These are phyloP conservation scores for Artemisia argyi DNA, from an alignment of 129 eudicot species.

Conservation along the genomic window DNA sequence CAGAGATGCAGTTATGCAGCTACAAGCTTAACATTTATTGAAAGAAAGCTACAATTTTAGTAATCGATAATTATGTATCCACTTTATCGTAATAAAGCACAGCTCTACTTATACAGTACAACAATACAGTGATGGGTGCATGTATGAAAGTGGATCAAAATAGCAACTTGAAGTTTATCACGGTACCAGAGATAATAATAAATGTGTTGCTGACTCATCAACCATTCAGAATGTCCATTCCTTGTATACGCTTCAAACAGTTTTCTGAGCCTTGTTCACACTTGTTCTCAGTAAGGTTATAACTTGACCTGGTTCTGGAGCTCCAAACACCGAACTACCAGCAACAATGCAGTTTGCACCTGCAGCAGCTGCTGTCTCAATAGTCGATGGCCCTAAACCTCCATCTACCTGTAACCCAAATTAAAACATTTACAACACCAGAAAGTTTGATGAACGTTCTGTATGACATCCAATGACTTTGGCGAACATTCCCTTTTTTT, in stretches of 20 bases:
- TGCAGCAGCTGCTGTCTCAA: constrained; percentile 76
- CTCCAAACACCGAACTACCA: constrained; percentile 95
- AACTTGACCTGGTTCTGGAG: constrained; percentile 76
- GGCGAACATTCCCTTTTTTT: background rate
- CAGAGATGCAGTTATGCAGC: constrained; percentile 9
- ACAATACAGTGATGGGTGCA: background rate
- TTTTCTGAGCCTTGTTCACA: constrained; percentile 45
- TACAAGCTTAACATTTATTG: background rate
- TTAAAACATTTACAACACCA: background rate
- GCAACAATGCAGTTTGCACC: constrained; percentile 98
- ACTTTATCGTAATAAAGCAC: constrained; percentile 1
- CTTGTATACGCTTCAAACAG: constrained; percentile 14
- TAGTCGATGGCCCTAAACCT: constrained; percentile 94
- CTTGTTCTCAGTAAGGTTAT: constrained; percentile 65
- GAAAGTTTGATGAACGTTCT: background rate
- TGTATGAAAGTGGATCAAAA: constrained; percentile 3
- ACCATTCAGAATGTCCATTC: background rate
- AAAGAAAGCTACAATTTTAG: background rate
- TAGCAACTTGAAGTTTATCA: constrained; percentile 18
- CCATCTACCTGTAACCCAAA: constrained; percentile 76
- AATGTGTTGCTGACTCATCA: background rate
- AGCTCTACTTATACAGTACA: constrained; percentile 10
- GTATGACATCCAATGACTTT: background rate
- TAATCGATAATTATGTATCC: background rate
- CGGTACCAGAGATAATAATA: background rate